Percentiles rank a stretch among this genome's conserved stretches.
These are phyloP conservation scores for Dactylorhiza incarnata DNA, from an alignment of 106 monocot genomes.

Conservation along the genomic window DNA sequence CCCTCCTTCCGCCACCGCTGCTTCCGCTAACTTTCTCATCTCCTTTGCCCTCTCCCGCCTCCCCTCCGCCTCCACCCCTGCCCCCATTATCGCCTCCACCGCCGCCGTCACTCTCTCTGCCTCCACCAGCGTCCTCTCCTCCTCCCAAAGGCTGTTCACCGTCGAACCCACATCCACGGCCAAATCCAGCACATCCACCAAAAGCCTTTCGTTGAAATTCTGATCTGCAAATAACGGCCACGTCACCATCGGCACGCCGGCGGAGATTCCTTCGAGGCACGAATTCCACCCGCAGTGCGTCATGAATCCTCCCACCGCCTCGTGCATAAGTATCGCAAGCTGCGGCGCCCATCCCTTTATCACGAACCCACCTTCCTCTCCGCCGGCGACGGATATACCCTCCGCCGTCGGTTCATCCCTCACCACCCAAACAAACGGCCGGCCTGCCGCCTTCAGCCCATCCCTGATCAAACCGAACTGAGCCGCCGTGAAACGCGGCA, in stretches of 20 bases:
- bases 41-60: slow-evolving; percentile 10
- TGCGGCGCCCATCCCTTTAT: slow-evolving; percentile 27
- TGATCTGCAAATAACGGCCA: slow-evolving; percentile 20
- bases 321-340: slow-evolving; percentile 17
- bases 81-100: slow-evolving; percentile 15
- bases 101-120: not conserved
- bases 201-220: slow-evolving; percentile 16
- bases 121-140: not conserved
- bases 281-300: slow-evolving; percentile 9
- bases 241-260: slow-evolving; percentile 4
- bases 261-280: not conserved
- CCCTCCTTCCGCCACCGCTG: not conserved
- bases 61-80: slow-evolving; percentile 1
- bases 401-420: not conserved
- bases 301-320: slow-evolving; percentile 26
- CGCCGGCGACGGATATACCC: not conserved
- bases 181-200: slow-evolving; percentile 11
- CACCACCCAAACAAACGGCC: slow-evolving; percentile 19
- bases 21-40: slow-evolving; percentile 17
- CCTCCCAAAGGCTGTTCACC: too few species aligned
- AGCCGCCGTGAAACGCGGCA: slow-evolving; percentile 18
- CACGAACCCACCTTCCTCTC: slow-evolving; percentile 9
- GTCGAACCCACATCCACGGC: not conserved
- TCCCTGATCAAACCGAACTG: slow-evolving; percentile 28
- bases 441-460: slow-evolving; percentile 17